Evolutionary conservation across 2,329 filamentous ascomycete genomes (phyloP), one percentile per base, ranked within the genome.

Genomic region (Cordyceps farinosa): DNA sequence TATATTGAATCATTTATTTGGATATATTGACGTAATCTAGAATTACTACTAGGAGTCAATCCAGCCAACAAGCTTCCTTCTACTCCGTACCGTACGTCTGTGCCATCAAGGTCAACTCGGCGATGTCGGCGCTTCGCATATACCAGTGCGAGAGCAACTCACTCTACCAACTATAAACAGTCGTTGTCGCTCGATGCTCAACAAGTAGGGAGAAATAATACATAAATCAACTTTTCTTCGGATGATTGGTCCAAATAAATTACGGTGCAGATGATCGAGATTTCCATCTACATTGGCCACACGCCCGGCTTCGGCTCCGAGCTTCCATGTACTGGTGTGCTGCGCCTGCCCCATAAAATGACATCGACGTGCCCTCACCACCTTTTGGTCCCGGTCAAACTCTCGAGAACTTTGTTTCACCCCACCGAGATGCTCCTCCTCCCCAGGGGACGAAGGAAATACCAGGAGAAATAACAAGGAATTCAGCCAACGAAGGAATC

Each of bases 271-370:
- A 57, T 29, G 9, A 57, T 47, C 17, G 54, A 47, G 54, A 57
- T 57, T 27, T 22, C n/a, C 42, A 47, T 57, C 30, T 22, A 47
- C 29, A 8, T 13, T 32, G 11, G 13, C 22, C n/a, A 27, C 38
- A 30, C 5, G 29, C 4, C 32, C 32, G 5, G 29, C 15, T 51
- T 45, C 57, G 58, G 58, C 58, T 53, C 58, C 47, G 58, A 54
- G 58, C 48, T 2, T 10, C 13, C 6, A 45, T 11, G 38, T 55
- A 36, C 3, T 52, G 48, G 36, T 40, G 38, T n/a, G 38, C 52
- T 22, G 13, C 36, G 8, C 50, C 22, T 22, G 58, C 58, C 58
- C 58, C 58, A 61, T 61, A 61, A 61, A 61, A 61, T 54, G 58
- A 54, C 58, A 61, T 61, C 36, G 48, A 32, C 5, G 15, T 30